Percentiles rank a stretch among this genome's conserved stretches.
Evolutionary conservation across 1,284 basidiomycete species (phyloP).

Genomic region (Anthracocystis walkeri): DNA sequence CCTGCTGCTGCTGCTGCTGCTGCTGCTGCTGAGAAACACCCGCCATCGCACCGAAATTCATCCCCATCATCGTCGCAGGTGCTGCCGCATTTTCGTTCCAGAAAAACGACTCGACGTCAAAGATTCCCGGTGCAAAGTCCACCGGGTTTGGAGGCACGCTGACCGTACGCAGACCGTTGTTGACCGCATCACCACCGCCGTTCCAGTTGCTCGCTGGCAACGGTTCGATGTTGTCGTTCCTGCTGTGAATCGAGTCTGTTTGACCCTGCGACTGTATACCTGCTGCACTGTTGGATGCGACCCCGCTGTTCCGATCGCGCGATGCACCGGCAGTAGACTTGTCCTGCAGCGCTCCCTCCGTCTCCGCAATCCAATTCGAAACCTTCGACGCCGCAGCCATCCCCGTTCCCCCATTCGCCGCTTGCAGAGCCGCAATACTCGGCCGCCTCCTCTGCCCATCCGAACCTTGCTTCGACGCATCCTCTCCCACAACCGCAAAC

Average conservation of each 20-base stretch:
- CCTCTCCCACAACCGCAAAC: constrained; percentile 57
- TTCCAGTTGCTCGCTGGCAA: constrained; percentile 6
- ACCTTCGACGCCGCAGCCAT: constrained; percentile 24
- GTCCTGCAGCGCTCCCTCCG: constrained; percentile 30
- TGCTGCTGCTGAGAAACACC: constrained; percentile 3
- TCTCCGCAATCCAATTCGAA: constrained; percentile 50
- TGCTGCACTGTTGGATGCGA: neutral
- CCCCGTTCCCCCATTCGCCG: constrained; percentile 4
- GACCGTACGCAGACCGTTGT: too few relatives aligned
- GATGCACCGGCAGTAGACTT: neutral
- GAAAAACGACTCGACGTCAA: constrained; percentile 60
- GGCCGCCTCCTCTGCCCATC: constrained; percentile 16
- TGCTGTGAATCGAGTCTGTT: neutral
- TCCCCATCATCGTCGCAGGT: constrained; percentile 28
- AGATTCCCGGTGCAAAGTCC: constrained; percentile 48
- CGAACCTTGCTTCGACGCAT: constrained; percentile 37
- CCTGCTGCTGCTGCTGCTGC: too few relatives aligned
- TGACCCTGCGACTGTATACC: neutral
- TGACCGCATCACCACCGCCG: neutral
- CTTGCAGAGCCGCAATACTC: constrained; percentile 33
- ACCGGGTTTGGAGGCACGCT: neutral
- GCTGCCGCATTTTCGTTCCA: constrained; percentile 58
- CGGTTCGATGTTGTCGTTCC: neutral
- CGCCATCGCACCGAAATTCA: constrained; percentile 12
- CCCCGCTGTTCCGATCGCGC: neutral